phyloP scores from a whole-genome alignment of 306 rosid genomes.

The Cucurbita pepo region DNA sequence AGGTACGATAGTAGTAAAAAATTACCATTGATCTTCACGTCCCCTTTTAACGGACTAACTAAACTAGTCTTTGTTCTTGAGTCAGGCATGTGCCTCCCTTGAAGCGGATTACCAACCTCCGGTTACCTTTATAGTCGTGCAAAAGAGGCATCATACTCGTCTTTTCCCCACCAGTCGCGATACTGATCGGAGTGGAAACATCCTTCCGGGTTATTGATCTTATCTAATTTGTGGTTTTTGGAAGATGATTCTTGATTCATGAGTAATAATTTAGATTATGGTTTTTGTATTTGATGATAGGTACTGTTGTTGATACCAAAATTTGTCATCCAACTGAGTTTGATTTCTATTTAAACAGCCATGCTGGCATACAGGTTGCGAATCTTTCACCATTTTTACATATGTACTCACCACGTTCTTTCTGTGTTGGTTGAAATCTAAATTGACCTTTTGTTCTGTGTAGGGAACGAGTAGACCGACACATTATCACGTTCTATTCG shows the following conservation, averaged over 20 bases:
- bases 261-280: background rate
- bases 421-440: background rate
- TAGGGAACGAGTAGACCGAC: slow-evolving; percentile 41
- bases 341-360: slow-evolving; percentile 72
- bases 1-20: slow-evolving; percentile 21
- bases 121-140: slow-evolving; percentile 62
- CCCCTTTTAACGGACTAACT: background rate
- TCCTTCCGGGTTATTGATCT: slow-evolving; percentile 45
- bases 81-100: slow-evolving; percentile 52
- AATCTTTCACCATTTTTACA: background rate
- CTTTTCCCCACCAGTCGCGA: slow-evolving; percentile 27
- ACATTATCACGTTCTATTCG: slow-evolving; percentile 28
- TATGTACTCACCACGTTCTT: background rate
- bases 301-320: slow-evolving; percentile 53
- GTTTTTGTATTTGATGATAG: slow-evolving; percentile 11
- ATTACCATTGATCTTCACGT: background rate
- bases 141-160: slow-evolving; percentile 65
- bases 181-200: slow-evolving; percentile 49
- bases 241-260: background rate
- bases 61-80: background rate
- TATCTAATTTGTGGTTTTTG: background rate
- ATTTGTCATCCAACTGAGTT: slow-evolving; percentile 61
- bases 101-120: slow-evolving; percentile 28
- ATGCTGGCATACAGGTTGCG: slow-evolving; percentile 61
- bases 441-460: background rate